Conservation (phyloP, 2,329 filamentous ascomycete species). For the Neopestalotiopsis sp. region DNA sequence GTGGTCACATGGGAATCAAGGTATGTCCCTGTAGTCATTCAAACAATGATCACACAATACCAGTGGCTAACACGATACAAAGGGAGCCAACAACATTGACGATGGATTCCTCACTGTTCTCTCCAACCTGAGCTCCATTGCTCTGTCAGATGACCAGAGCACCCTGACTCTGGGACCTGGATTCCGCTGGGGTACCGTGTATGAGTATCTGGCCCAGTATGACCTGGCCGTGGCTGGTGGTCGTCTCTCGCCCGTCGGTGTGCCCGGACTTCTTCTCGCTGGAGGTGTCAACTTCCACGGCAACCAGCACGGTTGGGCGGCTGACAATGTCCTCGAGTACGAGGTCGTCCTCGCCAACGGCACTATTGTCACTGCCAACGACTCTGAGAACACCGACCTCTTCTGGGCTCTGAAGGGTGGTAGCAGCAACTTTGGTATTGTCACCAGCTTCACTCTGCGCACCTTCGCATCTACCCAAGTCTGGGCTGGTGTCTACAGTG, state of each 20-base stretch:
- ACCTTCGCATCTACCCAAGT: conserved; percentile 8
- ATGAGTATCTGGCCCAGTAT: conserved; percentile 16
- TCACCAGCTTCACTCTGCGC: conserved; percentile 17
- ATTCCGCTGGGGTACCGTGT: conserved; percentile 21
- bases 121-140: conserved; percentile 24
- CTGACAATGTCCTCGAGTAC: conserved; percentile 17
- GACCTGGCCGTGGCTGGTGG: conserved; percentile 21
- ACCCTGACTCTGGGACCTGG: conserved; percentile 21
- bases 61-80: background rate
- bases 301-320: conserved; percentile 17
- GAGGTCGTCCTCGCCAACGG: conserved; percentile 19
- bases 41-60: background rate
- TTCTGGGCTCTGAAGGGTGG: conserved; percentile 21
- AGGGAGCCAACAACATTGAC: conserved; percentile 28
- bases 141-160: conserved; percentile 30
- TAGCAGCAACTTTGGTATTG: conserved; percentile 19
- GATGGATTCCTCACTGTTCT: conserved; percentile 22
- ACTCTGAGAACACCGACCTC: conserved; percentile 12
- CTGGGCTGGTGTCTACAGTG: conserved; percentile 28
- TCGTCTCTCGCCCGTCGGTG: conserved; percentile 21
- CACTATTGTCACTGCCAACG: conserved; percentile 12
- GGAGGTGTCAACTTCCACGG: conserved; percentile 24
- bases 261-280: conserved; percentile 23
- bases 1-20: conserved; percentile 40
- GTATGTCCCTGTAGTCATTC: conserved; percentile 21